Base-by-base conservation (phyloP, 1,139 yeast species). In the Debaryomycetaceae sp. region DNA sequence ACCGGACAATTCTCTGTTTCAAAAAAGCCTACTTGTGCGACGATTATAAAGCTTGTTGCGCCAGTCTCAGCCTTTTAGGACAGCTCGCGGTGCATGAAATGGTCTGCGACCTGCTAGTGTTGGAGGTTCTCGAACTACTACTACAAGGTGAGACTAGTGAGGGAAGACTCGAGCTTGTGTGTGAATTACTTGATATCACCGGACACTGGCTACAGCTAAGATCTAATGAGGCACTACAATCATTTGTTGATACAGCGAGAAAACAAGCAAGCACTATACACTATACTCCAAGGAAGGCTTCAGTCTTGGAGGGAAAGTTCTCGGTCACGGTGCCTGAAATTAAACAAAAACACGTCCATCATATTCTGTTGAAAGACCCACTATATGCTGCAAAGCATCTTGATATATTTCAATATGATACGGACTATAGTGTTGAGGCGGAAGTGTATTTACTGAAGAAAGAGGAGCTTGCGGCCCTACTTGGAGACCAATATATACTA, bases 71-170 rank as follows among this genome's bases (percentile, higher is more conserved):
- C 3, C 73, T 86, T 36, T 32, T 86, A 13, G 73, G 79, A 2
- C 77, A 77, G 30, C 53, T 86, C 35, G 68, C 73, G 28, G 78
- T 77, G 40, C 80, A 73, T 37, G 68, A 64, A 30, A 81, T 85
- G 2, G 57, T 75, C 11, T 76, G 73, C 41, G 87, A 77, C 33
- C 62, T 79, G 22, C 43, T 82, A 4, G 53, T 73, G 1, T 56
- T 83, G 18, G 86, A 86, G 47, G 58, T 83, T 1, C 39, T 82
- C 23, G 74, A 77, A 35, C 39, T 79, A 15, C 51, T 85, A 20
- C 50, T 83, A 29, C 57, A 51, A 22, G n/a, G n/a, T n/a, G 48
- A 57, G 13, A 75, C 78, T 1, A 56, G 76, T 1, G 66, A 72
- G 36, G 74, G 64, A 31, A 42, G 51, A 3, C 33, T 62, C 4